Base-by-base conservation (phyloP, 1,139 yeast species). In the Debaryomycetaceae sp. region DNA sequence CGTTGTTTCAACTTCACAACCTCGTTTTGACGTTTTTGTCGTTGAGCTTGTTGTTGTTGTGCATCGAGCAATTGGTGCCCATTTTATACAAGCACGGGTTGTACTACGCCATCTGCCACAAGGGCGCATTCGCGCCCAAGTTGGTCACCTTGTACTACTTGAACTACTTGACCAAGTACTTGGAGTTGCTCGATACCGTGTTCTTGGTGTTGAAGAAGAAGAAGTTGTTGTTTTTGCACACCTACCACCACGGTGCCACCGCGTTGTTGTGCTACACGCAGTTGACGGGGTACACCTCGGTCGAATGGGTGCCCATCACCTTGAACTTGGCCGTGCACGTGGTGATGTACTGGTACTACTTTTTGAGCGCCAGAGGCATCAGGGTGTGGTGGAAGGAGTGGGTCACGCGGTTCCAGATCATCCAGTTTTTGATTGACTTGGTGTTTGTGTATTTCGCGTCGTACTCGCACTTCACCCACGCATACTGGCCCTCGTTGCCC, bases 311-410 rank as follows among this genome's bases (percentile, higher is more conserved):
- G 32, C 95, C 95, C 39, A 91, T 91, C 55, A 57, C 80, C 21
- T 71, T 91, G 53, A 91, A 91, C 70, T 71, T 91, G 61, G 84
- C 78, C 37, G 98, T 91, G 30, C 98, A 91, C 55, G 96, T 91
- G 31, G 81, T 91, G 45, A 91, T 91, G 98, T 91, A 91, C 76
- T 91, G 89, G 84, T 91, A 91, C 75, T 91, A 91, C 71, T 89
- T 88, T 75, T 71, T 91, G 51, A 75, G 91, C 45, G 86, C 97
- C 12, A 76, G 95, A 58, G 95, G 96, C 39, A 84, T 89, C 55
- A 80, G 91, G 49, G 96, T 91, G 37, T 89, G 97, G 97, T 91
- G 98, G 98, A 91, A 91, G 65, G 95, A 89, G 65, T 91, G 96
- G 96, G 96, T 91, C 47, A 91, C 98, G 32, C 76, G 95, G 46